Evolutionary conservation across 2,329 filamentous ascomycete genomes (phyloP).

Genomic region (Pestalotiopsis sp.): DNA sequence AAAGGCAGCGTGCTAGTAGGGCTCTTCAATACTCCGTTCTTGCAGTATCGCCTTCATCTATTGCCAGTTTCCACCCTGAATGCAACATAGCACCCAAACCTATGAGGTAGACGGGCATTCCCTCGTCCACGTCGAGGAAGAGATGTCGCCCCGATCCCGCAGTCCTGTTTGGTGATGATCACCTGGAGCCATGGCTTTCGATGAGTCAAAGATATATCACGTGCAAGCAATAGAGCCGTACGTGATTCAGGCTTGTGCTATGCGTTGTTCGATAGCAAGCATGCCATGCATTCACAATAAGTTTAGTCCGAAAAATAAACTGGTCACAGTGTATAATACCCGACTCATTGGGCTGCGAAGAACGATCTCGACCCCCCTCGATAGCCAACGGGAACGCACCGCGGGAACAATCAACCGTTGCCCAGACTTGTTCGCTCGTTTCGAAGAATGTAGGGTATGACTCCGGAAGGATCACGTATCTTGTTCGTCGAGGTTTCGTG

Average conservation of each 20-base stretch:
- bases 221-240: background rate
- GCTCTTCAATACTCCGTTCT: background rate
- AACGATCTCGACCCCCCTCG: background rate
- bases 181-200: background rate
- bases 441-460: background rate
- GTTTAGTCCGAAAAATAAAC: background rate
- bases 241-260: background rate
- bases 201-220: constrained; percentile 3
- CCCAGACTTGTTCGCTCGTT: background rate
- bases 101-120: background rate
- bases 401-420: background rate
- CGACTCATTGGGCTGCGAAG: background rate
- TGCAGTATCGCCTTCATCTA: background rate
- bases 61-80: background rate
- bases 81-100: background rate
- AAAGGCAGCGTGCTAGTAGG: background rate
- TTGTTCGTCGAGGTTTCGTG: background rate
- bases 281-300: background rate
- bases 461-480: background rate
- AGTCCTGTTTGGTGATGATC: background rate
- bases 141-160: background rate
- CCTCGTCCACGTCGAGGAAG: background rate
- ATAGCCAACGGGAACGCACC: background rate
- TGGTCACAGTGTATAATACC: background rate
- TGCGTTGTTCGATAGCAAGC: constrained; percentile 4